Evolutionary conservation across 768 basidiomycete genomes (phyloP), one percentile per base, ranked within the genome.

Genomic region (Trametes coccinea): DNA sequence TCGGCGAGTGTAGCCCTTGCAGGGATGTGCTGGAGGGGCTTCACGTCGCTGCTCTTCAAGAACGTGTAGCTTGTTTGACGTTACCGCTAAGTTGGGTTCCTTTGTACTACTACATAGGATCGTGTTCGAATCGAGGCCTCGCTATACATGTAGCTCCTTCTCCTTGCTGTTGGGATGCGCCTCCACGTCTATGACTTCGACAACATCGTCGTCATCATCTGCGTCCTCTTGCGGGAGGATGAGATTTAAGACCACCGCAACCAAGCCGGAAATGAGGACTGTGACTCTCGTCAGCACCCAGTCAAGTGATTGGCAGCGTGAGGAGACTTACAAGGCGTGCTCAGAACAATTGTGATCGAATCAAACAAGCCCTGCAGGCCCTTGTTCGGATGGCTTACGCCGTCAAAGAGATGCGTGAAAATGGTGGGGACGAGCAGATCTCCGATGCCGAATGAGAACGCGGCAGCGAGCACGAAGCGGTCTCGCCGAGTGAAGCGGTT

Each of bases 311-410:
- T 37, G 34, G 5, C 13, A 14, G 27, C 29, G 33, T 40, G 22
- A 30, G 44, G 10, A 10, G 5, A 74, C 88, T 79, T 72, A 91
- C 91, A 93, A 40, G 91, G 92, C 1, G 91, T 93, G 62, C 84
- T 87, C 58, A 93, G 73, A 40, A 93, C 75, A 67, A 94, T 93
- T 34, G 88, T 87, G 62, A 93, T 90, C 4, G 89, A 88, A 69
- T 86, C 78, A 62, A 95, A 83, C 49, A 93, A 76, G 0, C 91
- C 90, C 62, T 81, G 74, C 22, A 93, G 74, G 0, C 85, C 88
- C 34, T 74, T 77, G 58, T 72, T 83, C 5, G 84, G 77, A 49
- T 79, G 74, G 0, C 69, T 65, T 1, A 92, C 85, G 13, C 82
- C 75, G 29, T 88, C 86, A 61, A 92, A 92, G 22, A 93, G 75